These are phyloP conservation scores for Berberis vulgaris DNA, from an alignment of 164 flowering plant genomes.

Conservation along the genomic window DNA sequence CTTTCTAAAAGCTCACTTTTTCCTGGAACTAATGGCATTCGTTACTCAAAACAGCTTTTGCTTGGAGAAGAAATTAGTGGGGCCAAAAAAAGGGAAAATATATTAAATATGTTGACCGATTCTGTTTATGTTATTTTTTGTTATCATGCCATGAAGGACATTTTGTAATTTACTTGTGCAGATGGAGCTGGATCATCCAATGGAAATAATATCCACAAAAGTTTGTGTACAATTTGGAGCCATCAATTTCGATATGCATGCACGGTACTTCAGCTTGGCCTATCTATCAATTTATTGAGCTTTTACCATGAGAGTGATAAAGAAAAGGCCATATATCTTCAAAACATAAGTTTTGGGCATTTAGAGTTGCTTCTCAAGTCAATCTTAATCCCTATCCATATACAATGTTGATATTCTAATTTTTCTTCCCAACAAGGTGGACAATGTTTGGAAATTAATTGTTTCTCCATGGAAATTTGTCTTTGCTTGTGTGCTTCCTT, in stretches of 20 bases:
- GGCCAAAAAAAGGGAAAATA: too few species aligned
- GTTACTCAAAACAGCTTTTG: too few species aligned
- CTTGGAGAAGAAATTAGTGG: too few species aligned
- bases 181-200: constrained; percentile 38
- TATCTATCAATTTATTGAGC: too few species aligned
- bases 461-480: constrained; percentile 75
- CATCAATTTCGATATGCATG: constrained; percentile 68
- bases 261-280: constrained; percentile 25
- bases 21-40: too few species aligned
- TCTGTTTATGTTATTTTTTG: background rate
- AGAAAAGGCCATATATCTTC: background rate
- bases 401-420: background rate
- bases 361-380: too few species aligned
- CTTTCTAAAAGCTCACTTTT: too few species aligned
- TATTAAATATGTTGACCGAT: too few species aligned
- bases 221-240: constrained; percentile 49
- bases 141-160: background rate
- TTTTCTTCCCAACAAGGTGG: constrained; percentile 43
- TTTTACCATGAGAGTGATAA: background rate
- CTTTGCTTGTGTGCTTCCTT: constrained; percentile 85
- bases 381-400: too few species aligned
- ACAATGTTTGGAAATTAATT: constrained; percentile 48
- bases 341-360: background rate
- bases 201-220: constrained; percentile 14
- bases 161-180: constrained; percentile 24